These are phyloP conservation scores for Phaeolepiota aurea DNA, from an alignment of 768 basidiomycete genomes.

Conservation along the genomic window DNA sequence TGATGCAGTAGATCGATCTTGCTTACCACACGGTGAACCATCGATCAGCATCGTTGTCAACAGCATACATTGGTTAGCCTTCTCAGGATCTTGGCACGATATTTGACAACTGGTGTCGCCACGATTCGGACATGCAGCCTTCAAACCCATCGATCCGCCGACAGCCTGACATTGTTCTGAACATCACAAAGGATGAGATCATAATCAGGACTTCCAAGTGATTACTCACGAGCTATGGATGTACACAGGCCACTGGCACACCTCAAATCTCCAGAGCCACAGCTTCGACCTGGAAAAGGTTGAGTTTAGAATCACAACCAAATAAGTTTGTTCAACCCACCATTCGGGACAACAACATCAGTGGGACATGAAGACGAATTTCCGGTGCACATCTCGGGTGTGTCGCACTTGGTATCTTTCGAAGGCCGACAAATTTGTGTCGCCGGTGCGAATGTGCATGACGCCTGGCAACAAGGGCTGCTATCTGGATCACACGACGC, in stretches of 20 bases:
- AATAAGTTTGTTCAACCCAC: constrained; percentile 22
- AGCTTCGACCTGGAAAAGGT: constrained; percentile 41
- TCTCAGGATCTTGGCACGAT: constrained; percentile 67
- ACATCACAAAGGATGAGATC: constrained; percentile 7
- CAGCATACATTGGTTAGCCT: constrained; percentile 53
- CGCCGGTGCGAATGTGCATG: constrained; percentile 62
- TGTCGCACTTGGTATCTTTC: constrained; percentile 61
- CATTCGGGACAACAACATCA: constrained; percentile 56
- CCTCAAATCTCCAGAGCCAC: constrained; percentile 53
- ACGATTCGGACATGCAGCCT: constrained; percentile 54
- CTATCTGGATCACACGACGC: constrained; percentile 77
- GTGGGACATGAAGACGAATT: constrained; percentile 63
- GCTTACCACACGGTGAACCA: constrained; percentile 77
- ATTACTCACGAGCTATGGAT: constrained; percentile 50
- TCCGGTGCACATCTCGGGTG: constrained; percentile 68
- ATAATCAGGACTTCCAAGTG: constrained; percentile 3
- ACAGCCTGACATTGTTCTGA: constrained; percentile 69
- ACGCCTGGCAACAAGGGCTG: constrained; percentile 63
- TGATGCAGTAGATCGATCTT: constrained; percentile 1
- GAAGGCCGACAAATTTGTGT: constrained; percentile 66
- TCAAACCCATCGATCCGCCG: constrained; percentile 64
- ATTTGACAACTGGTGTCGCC: constrained; percentile 68
- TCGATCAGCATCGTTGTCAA: constrained; percentile 67
- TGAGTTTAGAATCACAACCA: neutral
- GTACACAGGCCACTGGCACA: constrained; percentile 81